A percentile compares a stretch with the other conserved stretches of the same genome.
These are phyloP conservation scores for Zygosaccharomyces kombuchaensis DNA, from an alignment of 805 yeast genomes.

Conservation along the genomic window DNA sequence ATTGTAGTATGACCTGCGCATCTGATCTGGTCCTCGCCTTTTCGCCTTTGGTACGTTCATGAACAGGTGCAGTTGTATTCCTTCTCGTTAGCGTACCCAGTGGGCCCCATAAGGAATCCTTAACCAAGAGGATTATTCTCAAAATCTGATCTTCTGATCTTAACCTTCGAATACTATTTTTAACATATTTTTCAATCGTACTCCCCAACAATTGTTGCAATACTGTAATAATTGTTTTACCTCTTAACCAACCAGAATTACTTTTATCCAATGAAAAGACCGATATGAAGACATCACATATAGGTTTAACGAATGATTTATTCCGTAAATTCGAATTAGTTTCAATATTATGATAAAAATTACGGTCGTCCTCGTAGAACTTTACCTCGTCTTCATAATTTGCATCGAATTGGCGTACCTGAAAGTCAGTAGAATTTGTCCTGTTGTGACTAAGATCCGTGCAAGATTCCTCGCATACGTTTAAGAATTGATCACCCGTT, in stretches of 20 bases:
- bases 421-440: constrained; percentile 7
- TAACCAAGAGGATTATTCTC: constrained; percentile 36
- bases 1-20: constrained; percentile 51
- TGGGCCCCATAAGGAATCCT: constrained; percentile 45
- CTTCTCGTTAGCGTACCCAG: constrained; percentile 49
- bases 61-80: constrained; percentile 20
- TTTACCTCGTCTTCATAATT: constrained; percentile 13
- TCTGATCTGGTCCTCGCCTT: constrained; percentile 51
- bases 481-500: background rate
- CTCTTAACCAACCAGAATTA: constrained; percentile 70
- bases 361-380: constrained; percentile 15
- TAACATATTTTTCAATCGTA: constrained; percentile 68
- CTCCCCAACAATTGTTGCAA: constrained; percentile 85
- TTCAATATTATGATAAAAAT: constrained; percentile 8
- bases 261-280: constrained; percentile 62
- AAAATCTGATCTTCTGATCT: constrained; percentile 40
- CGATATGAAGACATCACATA: constrained; percentile 68
- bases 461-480: constrained; percentile 1
- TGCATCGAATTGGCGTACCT: constrained; percentile 4
- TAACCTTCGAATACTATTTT: constrained; percentile 34
- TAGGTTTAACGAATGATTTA: constrained; percentile 67
- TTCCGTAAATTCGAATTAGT: constrained; percentile 9
- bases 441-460: constrained; percentile 1
- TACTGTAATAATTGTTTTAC: constrained; percentile 74
- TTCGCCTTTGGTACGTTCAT: constrained; percentile 45